Percentiles rank a stretch among this genome's conserved stretches.
These are phyloP conservation scores for Amauroascus verrucosus DNA, from an alignment of 2,329 filamentous ascomycete species.

Conservation along the genomic window DNA sequence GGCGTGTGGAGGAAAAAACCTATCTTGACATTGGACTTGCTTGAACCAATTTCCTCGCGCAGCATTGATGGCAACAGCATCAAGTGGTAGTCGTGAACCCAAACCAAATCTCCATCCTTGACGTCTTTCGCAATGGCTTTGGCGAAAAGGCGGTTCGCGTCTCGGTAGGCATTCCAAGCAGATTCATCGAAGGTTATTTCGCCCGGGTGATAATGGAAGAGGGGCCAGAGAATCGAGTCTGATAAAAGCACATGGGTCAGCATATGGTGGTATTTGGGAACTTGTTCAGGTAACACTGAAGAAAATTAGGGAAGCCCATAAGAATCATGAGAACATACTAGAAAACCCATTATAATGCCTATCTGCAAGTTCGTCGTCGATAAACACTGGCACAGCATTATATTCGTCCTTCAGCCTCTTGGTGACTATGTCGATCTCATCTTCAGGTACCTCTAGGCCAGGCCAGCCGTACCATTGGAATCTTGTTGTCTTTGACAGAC, in stretches of 20 bases:
- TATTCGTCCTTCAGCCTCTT: conserved; percentile 76
- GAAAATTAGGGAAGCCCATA: neutral
- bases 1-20: conserved; percentile 97
- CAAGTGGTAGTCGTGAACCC: conserved; percentile 97
- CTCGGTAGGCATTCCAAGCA: conserved; percentile 83
- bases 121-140: conserved; percentile 78
- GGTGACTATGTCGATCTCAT: conserved; percentile 64
- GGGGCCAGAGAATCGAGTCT: conserved; percentile 97
- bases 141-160: conserved; percentile 87
- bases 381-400: conserved; percentile 80
- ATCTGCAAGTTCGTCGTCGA: conserved; percentile 87
- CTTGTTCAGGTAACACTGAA: neutral
- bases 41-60: conserved; percentile 70
- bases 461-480: conserved; percentile 99
- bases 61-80: conserved; percentile 96
- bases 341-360: conserved; percentile 97
- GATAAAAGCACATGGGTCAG: neutral
- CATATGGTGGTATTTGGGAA: neutral
- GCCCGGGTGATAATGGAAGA: conserved; percentile 97
- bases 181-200: conserved; percentile 97
- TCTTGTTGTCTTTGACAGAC: conserved; percentile 79
- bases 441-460: conserved; percentile 78
- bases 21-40: conserved; percentile 87
- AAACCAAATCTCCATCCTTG: conserved; percentile 86
- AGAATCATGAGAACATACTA: conserved; percentile 55